Percentiles rank a stretch among this genome's conserved stretches.
These are phyloP conservation scores for Galerina marginata DNA, from an alignment of 768 basidiomycete genomes.

Conservation along the genomic window DNA sequence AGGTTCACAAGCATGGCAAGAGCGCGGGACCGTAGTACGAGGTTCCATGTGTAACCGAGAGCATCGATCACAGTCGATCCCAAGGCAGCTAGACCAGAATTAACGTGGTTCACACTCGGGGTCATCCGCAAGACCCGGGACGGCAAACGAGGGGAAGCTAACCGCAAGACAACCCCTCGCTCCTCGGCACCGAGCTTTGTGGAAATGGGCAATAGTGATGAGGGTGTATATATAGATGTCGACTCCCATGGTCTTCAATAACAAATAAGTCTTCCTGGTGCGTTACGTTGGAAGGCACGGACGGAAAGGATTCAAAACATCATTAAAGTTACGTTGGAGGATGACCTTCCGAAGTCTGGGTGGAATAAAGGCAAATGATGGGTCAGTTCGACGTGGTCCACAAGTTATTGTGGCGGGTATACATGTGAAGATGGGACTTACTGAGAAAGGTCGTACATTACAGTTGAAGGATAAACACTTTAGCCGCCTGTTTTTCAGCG, in stretches of 20 bases:
- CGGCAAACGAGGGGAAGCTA: conserved; percentile 3
- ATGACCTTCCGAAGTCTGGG: too few relatives aligned
- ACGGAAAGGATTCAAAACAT: too few relatives aligned
- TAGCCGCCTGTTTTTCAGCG: too few relatives aligned
- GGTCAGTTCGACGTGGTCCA: too few relatives aligned
- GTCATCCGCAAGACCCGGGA: conserved; percentile 17
- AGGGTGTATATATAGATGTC: not conserved
- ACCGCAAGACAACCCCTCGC: conserved; percentile 4
- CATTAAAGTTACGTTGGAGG: too few relatives aligned
- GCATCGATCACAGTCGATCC: conserved; percentile 10
- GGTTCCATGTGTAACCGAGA: conserved; percentile 11
- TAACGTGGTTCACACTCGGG: conserved; percentile 16
- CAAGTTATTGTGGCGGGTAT: too few relatives aligned
- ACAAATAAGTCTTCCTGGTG: not conserved
- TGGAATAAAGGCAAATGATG: too few relatives aligned
- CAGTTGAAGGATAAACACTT: too few relatives aligned
- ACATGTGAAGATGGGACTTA: too few relatives aligned
- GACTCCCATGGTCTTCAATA: not conserved
- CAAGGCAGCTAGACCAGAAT: conserved; percentile 1
- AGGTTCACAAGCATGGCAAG: conserved; percentile 10
- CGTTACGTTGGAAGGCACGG: too few relatives aligned
- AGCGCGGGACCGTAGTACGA: conserved; percentile 7
- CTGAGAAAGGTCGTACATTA: too few relatives aligned
- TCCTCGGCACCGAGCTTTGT: conserved; percentile 23
- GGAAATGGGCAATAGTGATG: not conserved